phyloP scores from a whole-genome alignment of 2,329 filamentous ascomycete genomes.

The Pseudomassariella vexata region DNA sequence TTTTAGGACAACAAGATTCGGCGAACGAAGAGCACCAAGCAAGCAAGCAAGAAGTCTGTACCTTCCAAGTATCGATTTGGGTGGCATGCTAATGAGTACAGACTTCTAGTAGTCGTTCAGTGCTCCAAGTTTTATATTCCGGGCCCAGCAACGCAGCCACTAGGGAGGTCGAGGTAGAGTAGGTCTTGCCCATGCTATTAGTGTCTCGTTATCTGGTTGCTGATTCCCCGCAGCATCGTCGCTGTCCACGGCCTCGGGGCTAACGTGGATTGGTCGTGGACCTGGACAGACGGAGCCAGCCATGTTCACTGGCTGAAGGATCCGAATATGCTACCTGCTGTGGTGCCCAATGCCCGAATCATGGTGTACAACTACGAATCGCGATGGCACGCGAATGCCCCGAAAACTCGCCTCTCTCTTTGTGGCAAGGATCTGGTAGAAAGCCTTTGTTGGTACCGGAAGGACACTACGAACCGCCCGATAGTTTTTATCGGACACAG shows the following conservation, averaged over 20 bases:
- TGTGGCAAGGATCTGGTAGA: too few relatives aligned
- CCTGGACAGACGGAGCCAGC: background rate
- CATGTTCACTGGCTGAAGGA: background rate
- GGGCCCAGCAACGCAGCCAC: background rate
- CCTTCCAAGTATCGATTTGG: too few relatives aligned
- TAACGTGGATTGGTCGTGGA: conserved; percentile 1
- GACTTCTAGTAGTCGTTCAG: too few relatives aligned
- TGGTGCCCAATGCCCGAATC: conserved; percentile 2
- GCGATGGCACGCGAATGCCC: too few relatives aligned
- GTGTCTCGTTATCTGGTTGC: too few relatives aligned
- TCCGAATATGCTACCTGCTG: background rate
- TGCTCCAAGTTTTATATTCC: too few relatives aligned
- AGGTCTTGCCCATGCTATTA: background rate
- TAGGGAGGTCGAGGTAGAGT: background rate
- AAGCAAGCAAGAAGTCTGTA: too few relatives aligned
- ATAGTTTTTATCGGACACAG: conserved; percentile 24
- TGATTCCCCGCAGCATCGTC: conserved; percentile 1
- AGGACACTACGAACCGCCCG: conserved; percentile 19
- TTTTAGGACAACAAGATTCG: too few relatives aligned
- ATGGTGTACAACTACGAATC: conserved; percentile 1
- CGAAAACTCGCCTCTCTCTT: too few relatives aligned
- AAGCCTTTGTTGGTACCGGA: too few relatives aligned
- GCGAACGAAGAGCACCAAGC: too few relatives aligned
- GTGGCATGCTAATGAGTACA: too few relatives aligned
- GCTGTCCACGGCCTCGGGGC: conserved; percentile 4